Evolutionary conservation across 352 stramenopile species (phyloP), one percentile per base, ranked within the genome.

Genomic region (Phytopythium litorale): DNA sequence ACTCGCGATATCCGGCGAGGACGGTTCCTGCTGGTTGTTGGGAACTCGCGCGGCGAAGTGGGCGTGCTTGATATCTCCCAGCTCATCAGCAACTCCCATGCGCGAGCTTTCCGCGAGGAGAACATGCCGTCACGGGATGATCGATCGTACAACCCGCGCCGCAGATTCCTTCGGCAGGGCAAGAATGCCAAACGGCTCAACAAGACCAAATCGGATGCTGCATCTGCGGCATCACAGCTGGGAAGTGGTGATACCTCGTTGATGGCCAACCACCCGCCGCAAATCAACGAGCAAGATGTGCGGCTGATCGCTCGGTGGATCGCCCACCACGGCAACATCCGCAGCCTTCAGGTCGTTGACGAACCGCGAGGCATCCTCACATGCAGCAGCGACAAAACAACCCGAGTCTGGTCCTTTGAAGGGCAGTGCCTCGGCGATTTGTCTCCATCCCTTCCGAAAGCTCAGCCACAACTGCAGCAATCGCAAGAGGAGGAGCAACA

Each of bases 111-210:
- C 25, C 70, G 76, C 0, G 72, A 88, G 23, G 73, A 88, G 43
- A 88, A 74, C 19, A 67, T 91, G 40, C 76, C 79, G 3, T 84
- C 69, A 15, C 75, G 75, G 18, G 70, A 89, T 30, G 64, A 78
- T 40, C 64, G 81, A 12, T 79, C 84, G 19, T 93, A 93, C 62
- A 91, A 91, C 37, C 84, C 84, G 21, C 76, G 81, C 7, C 73
- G 84, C 0, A 73, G 84, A 0, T 91, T 91, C 55, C 64, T 89
- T 40, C 70, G 84, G 9, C 78, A 91, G 21, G 84, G 82, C 7
- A 88, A 88, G 38, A 80, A 76, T 18, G 72, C 79, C 13, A 88
- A 84, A 43, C 68, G 81, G 2, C 67, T 87, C 35, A 76, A 74
- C 4, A 66, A 72, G 42, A 72, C 72, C 33, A 71, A 75, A 40